Conservation (phyloP, 805 yeast genomes). For the Lipomyces spencermartinsiae region DNA sequence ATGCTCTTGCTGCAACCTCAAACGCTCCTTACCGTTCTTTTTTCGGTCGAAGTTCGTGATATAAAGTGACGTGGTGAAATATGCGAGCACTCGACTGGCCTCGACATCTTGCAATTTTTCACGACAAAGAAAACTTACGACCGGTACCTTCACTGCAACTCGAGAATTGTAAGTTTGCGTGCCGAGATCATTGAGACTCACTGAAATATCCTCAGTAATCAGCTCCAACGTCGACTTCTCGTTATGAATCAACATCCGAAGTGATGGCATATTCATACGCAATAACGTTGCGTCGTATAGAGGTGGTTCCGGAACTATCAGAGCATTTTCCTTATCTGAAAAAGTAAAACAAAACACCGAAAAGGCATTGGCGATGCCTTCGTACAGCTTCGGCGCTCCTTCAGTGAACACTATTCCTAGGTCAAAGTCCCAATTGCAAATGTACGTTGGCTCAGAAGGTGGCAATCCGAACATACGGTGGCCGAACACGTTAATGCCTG, state of each 20-base stretch:
- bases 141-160: constrained; percentile 58
- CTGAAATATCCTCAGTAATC: constrained; percentile 41
- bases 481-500: constrained; percentile 66
- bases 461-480: constrained; percentile 94
- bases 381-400: constrained; percentile 56
- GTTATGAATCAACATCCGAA: constrained; percentile 53
- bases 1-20: constrained; percentile 67
- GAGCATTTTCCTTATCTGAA: constrained; percentile 75
- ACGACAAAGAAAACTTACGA: constrained; percentile 47
- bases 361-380: constrained; percentile 53
- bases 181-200: constrained; percentile 71
- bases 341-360: constrained; percentile 66
- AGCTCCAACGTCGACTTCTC: constrained; percentile 43
- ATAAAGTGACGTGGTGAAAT: constrained; percentile 62
- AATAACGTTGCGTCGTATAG: constrained; percentile 75
- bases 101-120: constrained; percentile 8
- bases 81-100: constrained; percentile 45
- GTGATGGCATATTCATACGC: constrained; percentile 58
- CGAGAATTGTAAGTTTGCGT: constrained; percentile 67
- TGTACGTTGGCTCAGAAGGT: constrained; percentile 85
- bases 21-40: constrained; percentile 53
- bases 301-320: constrained; percentile 61
- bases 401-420: constrained; percentile 64
- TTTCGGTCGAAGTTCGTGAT: constrained; percentile 65
- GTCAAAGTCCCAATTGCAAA: constrained; percentile 87